These are phyloP conservation scores for Lonicera japonica DNA, from an alignment of 129 eudicot species.

Conservation along the genomic window DNA sequence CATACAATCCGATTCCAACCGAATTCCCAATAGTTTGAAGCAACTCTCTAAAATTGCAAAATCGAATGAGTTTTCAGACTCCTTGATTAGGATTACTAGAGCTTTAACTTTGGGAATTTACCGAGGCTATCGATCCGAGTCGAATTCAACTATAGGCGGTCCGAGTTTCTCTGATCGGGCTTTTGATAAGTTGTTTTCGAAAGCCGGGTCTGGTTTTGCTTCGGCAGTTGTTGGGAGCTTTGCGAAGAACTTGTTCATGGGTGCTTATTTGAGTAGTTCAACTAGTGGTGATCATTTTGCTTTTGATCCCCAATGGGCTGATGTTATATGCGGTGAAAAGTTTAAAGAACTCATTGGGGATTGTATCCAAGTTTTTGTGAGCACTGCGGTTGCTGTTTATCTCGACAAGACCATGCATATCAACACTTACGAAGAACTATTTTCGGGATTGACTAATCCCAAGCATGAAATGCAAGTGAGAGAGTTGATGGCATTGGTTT, in stretches of 20 bases:
- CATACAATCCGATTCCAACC: slow-evolving; percentile 72
- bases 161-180: slow-evolving; percentile 47
- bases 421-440: slow-evolving; percentile 63
- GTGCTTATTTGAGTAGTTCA: slow-evolving; percentile 31
- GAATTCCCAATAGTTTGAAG: slow-evolving; percentile 61
- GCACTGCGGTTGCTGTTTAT: slow-evolving; percentile 69
- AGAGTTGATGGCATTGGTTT: slow-evolving; percentile 42
- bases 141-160: slow-evolving; percentile 6
- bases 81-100: slow-evolving; percentile 37
- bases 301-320: slow-evolving; percentile 36
- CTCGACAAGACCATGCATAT: slow-evolving; percentile 73
- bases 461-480: slow-evolving; percentile 56
- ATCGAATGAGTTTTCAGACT: slow-evolving; percentile 61
- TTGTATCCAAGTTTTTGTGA: slow-evolving; percentile 55
- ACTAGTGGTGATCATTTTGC: slow-evolving; percentile 1
- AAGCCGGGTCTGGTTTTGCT: slow-evolving; percentile 70
- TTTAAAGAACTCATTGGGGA: slow-evolving; percentile 52
- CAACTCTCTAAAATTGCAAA: slow-evolving; percentile 63
- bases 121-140: slow-evolving; percentile 32
- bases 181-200: slow-evolving; percentile 63
- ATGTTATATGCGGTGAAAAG: slow-evolving; percentile 39
- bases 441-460: slow-evolving; percentile 74
- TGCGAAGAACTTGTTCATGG: slow-evolving; percentile 61
- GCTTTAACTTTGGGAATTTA: slow-evolving; percentile 61
- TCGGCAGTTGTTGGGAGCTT: slow-evolving; percentile 79